Evolutionary conservation across 305 asterid genomes (phyloP).

Genomic region (Fraxinus dipetala): DNA sequence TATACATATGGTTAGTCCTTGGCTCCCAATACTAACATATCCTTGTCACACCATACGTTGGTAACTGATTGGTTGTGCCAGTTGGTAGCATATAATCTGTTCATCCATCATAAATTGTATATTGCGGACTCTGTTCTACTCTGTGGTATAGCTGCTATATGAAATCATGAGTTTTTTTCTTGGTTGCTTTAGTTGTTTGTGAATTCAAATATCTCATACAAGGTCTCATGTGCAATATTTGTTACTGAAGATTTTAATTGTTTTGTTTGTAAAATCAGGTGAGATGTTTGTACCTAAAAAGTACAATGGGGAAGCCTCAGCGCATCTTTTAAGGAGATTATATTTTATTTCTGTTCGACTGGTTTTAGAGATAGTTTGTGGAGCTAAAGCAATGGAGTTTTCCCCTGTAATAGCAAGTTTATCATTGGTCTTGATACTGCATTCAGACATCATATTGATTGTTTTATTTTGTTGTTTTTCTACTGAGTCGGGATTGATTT

Average conservation of each 20-base stretch:
- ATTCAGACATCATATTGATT: neutral
- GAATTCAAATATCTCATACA: neutral
- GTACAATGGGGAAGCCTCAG: conserved; percentile 67
- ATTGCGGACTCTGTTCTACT: neutral
- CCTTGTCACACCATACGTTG: neutral
- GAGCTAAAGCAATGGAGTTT: conserved; percentile 14
- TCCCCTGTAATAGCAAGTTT: conserved; percentile 23
- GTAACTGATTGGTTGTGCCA: neutral
- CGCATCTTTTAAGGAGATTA: conserved; percentile 45
- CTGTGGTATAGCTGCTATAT: neutral
- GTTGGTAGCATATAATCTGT: neutral
- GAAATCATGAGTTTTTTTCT: neutral
- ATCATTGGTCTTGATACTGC: neutral
- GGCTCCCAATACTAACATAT: neutral
- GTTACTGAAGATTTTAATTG: neutral
- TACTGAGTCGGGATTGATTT: neutral
- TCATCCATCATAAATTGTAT: neutral
- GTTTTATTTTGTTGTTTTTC: conserved; percentile 17
- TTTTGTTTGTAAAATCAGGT: conserved; percentile 41
- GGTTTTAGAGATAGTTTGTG: conserved; percentile 7
- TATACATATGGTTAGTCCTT: neutral
- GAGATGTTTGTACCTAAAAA: conserved; percentile 70
- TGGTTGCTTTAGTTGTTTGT: neutral
- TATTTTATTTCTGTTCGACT: neutral
- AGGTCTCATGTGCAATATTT: neutral